Conservation (phyloP, 768 basidiomycete species). For the Nidularia pulvinata region DNA sequence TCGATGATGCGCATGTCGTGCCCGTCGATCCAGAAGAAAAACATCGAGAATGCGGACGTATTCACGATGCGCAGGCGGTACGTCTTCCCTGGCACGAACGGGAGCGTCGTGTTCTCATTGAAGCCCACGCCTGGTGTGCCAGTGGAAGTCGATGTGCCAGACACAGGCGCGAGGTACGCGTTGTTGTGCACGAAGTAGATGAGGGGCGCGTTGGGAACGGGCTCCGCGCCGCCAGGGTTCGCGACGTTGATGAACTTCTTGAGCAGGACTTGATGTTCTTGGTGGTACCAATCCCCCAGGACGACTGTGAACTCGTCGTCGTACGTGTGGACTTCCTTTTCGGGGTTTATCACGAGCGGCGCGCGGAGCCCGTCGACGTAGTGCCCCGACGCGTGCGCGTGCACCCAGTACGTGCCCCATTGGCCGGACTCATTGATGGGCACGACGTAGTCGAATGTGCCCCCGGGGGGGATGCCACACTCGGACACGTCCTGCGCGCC, state of each 20-base stretch:
- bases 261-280: conserved; percentile 63
- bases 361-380: conserved; percentile 94
- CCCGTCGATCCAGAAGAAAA: conserved; percentile 90
- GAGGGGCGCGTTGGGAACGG: conserved; percentile 75
- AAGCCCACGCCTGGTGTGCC: conserved; percentile 69
- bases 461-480: conserved; percentile 83
- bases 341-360: conserved; percentile 77
- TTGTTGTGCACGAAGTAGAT: conserved; percentile 84
- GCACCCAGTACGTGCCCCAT: conserved; percentile 84
- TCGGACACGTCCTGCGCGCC: conserved; percentile 83
- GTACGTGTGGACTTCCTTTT: conserved; percentile 66
- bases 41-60: conserved; percentile 69
- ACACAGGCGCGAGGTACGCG: conserved; percentile 63
- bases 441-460: conserved; percentile 73
- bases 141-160: conserved; percentile 46
- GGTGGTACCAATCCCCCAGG: conserved; percentile 93
- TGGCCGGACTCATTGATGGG: conserved; percentile 69
- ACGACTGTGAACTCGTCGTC: conserved; percentile 91
- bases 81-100: conserved; percentile 86
- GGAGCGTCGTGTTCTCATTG: conserved; percentile 84
- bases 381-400: conserved; percentile 79
- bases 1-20: conserved; percentile 86
- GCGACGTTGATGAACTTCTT: conserved; percentile 65
- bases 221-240: conserved; percentile 87
- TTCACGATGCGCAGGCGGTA: conserved; percentile 91